These are phyloP conservation scores for Alternaria postmessia DNA, from an alignment of 2,329 filamentous ascomycete species.

Conservation along the genomic window DNA sequence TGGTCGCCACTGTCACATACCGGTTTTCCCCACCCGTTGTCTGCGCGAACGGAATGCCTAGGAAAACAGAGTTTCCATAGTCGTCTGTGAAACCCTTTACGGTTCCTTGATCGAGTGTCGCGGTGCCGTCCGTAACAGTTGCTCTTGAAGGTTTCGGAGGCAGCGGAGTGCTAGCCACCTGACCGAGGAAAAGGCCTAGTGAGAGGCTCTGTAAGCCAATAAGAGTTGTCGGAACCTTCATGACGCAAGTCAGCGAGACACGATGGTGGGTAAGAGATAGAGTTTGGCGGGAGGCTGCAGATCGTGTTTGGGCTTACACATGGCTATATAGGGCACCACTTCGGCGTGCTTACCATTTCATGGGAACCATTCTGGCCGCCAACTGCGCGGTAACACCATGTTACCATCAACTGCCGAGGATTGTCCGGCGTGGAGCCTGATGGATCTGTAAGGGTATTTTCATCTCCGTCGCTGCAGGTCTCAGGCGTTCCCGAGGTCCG, in stretches of 20 bases:
- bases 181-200: slow-evolving; percentile 13
- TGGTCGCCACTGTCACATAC: slow-evolving; percentile 10
- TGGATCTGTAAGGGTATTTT: slow-evolving; percentile 11
- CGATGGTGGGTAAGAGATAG: slow-evolving; percentile 7
- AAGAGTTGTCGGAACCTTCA: slow-evolving; percentile 17
- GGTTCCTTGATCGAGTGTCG: slow-evolving; percentile 22
- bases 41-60: slow-evolving; percentile 37
- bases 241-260: slow-evolving; percentile 10
- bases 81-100: slow-evolving; percentile 30
- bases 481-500: background rate
- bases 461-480: slow-evolving; percentile 20
- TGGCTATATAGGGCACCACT: slow-evolving; percentile 15
- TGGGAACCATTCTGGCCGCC: slow-evolving; percentile 13
- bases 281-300: slow-evolving; percentile 16
- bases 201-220: slow-evolving; percentile 14
- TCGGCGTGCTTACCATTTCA: slow-evolving; percentile 1
- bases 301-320: slow-evolving; percentile 12
- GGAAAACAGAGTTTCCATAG: slow-evolving; percentile 31
- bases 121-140: slow-evolving; percentile 12
- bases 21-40: slow-evolving; percentile 34
- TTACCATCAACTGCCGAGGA: slow-evolving; percentile 13
- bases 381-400: slow-evolving; percentile 2
- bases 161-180: slow-evolving; percentile 16
- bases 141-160: slow-evolving; percentile 15
- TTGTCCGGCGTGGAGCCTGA: slow-evolving; percentile 12